Evolutionary conservation across 768 basidiomycete genomes (phyloP).

Genomic region (Serendipita sp.): DNA sequence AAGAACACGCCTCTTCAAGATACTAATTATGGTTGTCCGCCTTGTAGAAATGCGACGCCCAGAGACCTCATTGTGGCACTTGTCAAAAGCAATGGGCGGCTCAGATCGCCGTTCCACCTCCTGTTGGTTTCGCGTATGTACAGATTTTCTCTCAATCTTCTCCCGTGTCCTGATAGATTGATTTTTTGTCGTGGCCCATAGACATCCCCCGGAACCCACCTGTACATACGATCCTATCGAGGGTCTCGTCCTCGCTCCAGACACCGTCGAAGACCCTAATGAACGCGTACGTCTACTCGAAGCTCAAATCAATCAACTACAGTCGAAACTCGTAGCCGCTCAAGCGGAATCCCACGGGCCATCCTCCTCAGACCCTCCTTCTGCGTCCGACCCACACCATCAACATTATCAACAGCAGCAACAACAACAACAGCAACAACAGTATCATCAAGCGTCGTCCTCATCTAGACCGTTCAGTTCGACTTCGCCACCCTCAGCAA

Average conservation of each 20-base stretch:
- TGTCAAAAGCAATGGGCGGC: slow-evolving; percentile 84
- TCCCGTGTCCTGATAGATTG: background rate
- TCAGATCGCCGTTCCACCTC: slow-evolving; percentile 67
- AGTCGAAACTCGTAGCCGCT: slow-evolving; percentile 39
- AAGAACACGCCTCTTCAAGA: background rate
- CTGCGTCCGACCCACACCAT: background rate
- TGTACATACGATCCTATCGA: slow-evolving; percentile 81
- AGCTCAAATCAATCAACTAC: slow-evolving; percentile 39
- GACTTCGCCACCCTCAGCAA: too few species aligned
- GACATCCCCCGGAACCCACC: slow-evolving; percentile 73
- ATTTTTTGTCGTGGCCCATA: slow-evolving; percentile 20
- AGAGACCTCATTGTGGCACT: slow-evolving; percentile 70
- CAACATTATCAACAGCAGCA: too few species aligned
- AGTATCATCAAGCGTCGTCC: too few species aligned
- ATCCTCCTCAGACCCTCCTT: background rate
- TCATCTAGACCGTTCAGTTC: too few species aligned
- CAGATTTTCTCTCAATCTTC: background rate
- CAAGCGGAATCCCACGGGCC: background rate
- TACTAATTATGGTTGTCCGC: background rate
- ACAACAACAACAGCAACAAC: too few species aligned
- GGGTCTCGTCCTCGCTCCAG: slow-evolving; percentile 58
- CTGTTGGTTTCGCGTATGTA: slow-evolving; percentile 68
- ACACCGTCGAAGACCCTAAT: slow-evolving; percentile 45
- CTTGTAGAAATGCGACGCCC: slow-evolving; percentile 82
- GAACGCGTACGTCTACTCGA: slow-evolving; percentile 67